Base-by-base conservation (phyloP, 1,139 yeast genomes). In the Hansenula sp. region DNA sequence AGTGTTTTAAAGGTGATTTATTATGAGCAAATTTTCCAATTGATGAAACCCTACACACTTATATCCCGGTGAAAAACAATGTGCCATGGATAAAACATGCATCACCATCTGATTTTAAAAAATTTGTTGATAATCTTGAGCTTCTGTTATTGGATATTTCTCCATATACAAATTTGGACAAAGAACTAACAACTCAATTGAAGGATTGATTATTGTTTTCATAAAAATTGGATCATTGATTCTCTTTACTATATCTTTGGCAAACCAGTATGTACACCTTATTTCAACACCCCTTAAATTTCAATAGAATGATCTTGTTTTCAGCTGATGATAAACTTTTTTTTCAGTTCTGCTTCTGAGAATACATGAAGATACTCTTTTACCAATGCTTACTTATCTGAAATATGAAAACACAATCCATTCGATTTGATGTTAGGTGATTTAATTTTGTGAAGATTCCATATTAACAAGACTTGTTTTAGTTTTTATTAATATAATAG, bases 341-440 rank as follows among this genome's bases (percentile, higher is more conserved):
- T 64, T 62, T 72, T 81, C 93, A 84, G 93, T 84, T 84, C 93
- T 84, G 93, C 93, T 84, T 84, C 93, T 84, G 93, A 84, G 74
- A 79, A 78, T 72, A 71, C 65, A 67, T 77, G 91, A 84, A 84
- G 91, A 84, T 72, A 82, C 74, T 66, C 58, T 53, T 50, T 46
- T 65, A 71, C 77, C 76, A 70, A 72, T 66, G 66, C 61, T 66
- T 63, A 47, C 41, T 40, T 48, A 36, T 54, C 57, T 55, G 57
- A 54, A 4, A 24, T 10, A 9, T 15, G 12, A 17, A 36, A 8
- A 35, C 15, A 5, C n/a, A n/a, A n/a, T n/a, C 13, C 31, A 12
- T 21, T 21, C n/a, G 25, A 36, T 16, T n/a, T 31, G 33, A 15
- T 13, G 5, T 11, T 17, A 3, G 17, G 7, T 16, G 16, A 18